Base-by-base conservation (phyloP, 129 eudicot species). In the Tagetes erecta region DNA sequence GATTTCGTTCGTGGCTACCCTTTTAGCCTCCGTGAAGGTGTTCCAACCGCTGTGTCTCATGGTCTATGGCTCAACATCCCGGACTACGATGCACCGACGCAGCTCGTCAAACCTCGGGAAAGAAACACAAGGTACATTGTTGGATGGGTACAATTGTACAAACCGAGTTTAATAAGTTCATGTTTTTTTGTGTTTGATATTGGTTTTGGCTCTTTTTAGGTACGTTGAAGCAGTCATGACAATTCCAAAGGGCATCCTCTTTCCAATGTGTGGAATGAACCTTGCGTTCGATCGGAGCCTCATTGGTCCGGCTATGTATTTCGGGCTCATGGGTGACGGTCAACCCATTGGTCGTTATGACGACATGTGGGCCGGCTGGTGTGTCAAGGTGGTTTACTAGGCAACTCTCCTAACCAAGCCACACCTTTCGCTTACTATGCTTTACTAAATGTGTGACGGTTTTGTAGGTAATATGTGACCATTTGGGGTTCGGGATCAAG, bases 361-460 rank as follows among this genome's bases (percentile, higher is more conserved):
- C n/a, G 97, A 91, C 41, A 91, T 91, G 97, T 91, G 96, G 97
- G 97, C 97, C 64, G 97, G 97, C 55, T 92, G 97, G 97, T 92
- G 97, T 73, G 76, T 62, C 69, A 92, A 92, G 98, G 97, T 92
- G 74, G 53, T 36, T 36, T 57, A 2, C 52, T 30, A 31, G 40
- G 44, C 47, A 2, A 31, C 46, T 66, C 63, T 35, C 34, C 39
- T 3, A 31, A 35, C 56, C 52, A 68, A 75, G 72, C 69, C 36
- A 63, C 27, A 45, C 47, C 39, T 2, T 38, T 63, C 1, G 0
- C 12, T 27, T 27, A 27, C 45, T 59, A 6, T 38, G 9, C 1
- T 9, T 68, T 34, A 40, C 41, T 10, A 64, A 12, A 0, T 34
- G 12, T 64, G 1, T 72, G 39, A 67, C 5, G 6, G 11, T 51